Percentiles rank a stretch among this genome's conserved stretches.
Evolutionary conservation across 495 filamentous ascomycete species (phyloP).

Genomic region (Achaetomiella virescens): DNA sequence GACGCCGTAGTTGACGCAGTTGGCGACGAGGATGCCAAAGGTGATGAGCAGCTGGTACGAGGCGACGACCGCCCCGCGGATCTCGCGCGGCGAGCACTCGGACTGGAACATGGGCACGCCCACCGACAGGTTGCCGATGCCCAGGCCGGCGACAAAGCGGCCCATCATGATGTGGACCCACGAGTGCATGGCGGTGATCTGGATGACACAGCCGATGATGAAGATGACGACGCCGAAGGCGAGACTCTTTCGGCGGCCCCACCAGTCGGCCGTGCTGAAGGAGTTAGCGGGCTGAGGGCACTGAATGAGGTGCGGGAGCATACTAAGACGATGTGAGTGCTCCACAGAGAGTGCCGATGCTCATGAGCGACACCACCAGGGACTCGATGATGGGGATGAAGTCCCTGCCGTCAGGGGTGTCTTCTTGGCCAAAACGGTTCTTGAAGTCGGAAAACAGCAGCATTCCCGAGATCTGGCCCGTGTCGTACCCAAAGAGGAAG

Average conservation of each 20-base stretch:
- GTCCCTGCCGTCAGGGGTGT: conserved; percentile 19
- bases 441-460: conserved; percentile 53
- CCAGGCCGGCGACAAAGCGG: conserved; percentile 55
- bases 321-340: conserved; percentile 33
- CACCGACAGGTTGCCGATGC: conserved; percentile 59
- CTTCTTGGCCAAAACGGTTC: conserved; percentile 35
- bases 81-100: conserved; percentile 48
- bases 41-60: conserved; percentile 77
- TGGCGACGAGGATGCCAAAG: conserved; percentile 66
- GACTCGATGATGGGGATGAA: conserved; percentile 34
- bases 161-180: conserved; percentile 48
- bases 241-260: conserved; percentile 35
- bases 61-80: conserved; percentile 53
- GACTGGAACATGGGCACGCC: conserved; percentile 58
- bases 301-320: not conserved
- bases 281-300: not conserved
- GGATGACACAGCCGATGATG: conserved; percentile 47
- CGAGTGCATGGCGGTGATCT: conserved; percentile 43
- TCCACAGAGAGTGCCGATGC: conserved; percentile 36
- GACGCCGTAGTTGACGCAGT: conserved; percentile 58
- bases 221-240: conserved; percentile 34
- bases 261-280: conserved; percentile 30
- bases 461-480: conserved; percentile 55
- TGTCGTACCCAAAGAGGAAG: conserved; percentile 71
- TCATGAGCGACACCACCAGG: conserved; percentile 42